phyloP scores from a whole-genome alignment of 2,329 filamentous ascomycete genomes.

The Achaetomium macrosporum region DNA sequence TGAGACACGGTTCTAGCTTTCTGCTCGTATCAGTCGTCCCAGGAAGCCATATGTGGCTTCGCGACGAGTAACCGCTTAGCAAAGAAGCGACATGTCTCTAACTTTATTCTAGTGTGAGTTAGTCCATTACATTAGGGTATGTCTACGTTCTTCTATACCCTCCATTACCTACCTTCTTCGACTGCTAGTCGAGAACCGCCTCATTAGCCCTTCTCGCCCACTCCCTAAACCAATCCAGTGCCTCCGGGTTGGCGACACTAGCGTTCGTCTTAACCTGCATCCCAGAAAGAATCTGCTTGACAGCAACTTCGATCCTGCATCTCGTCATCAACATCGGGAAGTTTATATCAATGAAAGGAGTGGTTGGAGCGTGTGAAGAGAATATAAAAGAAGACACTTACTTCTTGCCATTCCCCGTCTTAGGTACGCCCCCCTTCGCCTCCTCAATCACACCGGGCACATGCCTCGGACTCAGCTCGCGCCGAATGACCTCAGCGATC shows the following conservation, averaged over 20 bases:
- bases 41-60: too few relatives aligned
- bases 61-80: too few relatives aligned
- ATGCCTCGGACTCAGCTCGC: slow-evolving; percentile 80
- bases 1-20: too few relatives aligned
- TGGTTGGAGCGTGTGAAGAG: too few relatives aligned
- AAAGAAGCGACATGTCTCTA: too few relatives aligned
- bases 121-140: too few relatives aligned
- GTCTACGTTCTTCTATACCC: background rate
- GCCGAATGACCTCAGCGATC: slow-evolving; percentile 65
- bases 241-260: slow-evolving; percentile 86
- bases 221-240: slow-evolving; percentile 77
- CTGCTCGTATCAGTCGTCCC: too few relatives aligned
- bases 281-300: slow-evolving; percentile 92
- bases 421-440: slow-evolving; percentile 64
- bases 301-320: slow-evolving; percentile 77
- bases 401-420: slow-evolving; percentile 96
- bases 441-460: slow-evolving; percentile 79
- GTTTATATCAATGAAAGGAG: too few relatives aligned
- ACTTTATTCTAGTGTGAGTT: too few relatives aligned
- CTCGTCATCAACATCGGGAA: background rate
- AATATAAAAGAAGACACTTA: slow-evolving; percentile 32
- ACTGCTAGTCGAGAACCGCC: slow-evolving; percentile 8
- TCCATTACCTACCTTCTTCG: background rate
- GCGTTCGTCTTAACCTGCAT: slow-evolving; percentile 82
- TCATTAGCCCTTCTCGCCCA: slow-evolving; percentile 55